Conservation (phyloP, 2,329 filamentous ascomycete genomes). For the Diaporthe nobilis region DNA sequence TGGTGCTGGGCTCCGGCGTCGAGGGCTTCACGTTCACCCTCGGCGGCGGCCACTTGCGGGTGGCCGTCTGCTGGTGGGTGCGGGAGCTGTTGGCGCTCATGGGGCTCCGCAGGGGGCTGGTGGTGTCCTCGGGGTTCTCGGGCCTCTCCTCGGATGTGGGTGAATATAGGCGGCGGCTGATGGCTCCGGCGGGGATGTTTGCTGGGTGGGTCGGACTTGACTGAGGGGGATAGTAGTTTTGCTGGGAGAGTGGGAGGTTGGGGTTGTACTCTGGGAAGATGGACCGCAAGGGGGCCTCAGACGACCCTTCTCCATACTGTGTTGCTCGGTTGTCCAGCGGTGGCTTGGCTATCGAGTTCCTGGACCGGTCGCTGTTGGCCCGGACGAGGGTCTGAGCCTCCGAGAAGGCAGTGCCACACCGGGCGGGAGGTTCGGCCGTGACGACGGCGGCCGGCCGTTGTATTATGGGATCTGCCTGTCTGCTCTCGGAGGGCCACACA, state of each 20-base stretch:
- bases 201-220: constrained; percentile 74
- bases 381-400: constrained; percentile 65
- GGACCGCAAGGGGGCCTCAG: constrained; percentile 67
- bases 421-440: constrained; percentile 59
- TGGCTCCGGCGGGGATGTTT: constrained; percentile 73
- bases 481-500: constrained; percentile 35
- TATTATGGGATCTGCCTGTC: constrained; percentile 48
- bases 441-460: constrained; percentile 59
- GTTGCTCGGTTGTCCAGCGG: constrained; percentile 53
- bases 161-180: constrained; percentile 76
- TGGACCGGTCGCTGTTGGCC: constrained; percentile 63
- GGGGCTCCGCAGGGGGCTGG: constrained; percentile 52
- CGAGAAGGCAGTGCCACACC: constrained; percentile 66
- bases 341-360: constrained; percentile 70
- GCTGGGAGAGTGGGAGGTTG: constrained; percentile 74
- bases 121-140: constrained; percentile 13
- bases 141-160: constrained; percentile 50
- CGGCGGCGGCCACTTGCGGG: constrained; percentile 48
- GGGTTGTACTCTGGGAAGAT: constrained; percentile 85
- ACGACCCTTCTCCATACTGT: constrained; percentile 28
- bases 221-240: constrained; percentile 79
- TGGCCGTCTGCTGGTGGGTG: constrained; percentile 37
- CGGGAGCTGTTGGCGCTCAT: constrained; percentile 48
- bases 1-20: constrained; percentile 64
- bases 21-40: constrained; percentile 56